Conservation (phyloP, 441 rosid species). For the Erodium trifolium region DNA sequence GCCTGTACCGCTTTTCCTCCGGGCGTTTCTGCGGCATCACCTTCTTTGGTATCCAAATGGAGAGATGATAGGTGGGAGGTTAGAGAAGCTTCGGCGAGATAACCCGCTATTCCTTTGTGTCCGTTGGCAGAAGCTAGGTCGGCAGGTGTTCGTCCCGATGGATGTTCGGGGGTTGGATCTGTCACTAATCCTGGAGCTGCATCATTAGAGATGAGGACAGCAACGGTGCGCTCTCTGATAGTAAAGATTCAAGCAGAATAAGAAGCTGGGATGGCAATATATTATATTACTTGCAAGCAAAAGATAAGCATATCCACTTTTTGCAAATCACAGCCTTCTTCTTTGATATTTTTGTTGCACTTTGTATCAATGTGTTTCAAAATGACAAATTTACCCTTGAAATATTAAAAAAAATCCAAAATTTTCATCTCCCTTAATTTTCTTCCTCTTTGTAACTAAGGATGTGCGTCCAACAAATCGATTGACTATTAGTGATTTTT, state of each 20-base stretch:
- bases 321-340: too few relatives aligned
- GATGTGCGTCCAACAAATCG: too few relatives aligned
- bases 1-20: conserved; percentile 40
- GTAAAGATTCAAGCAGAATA: conserved; percentile 20
- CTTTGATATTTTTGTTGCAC: too few relatives aligned
- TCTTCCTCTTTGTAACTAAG: too few relatives aligned
- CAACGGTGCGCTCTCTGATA: conserved; percentile 72
- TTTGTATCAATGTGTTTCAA: too few relatives aligned
- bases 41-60: conserved; percentile 43
- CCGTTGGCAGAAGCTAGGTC: conserved; percentile 79
- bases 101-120: conserved; percentile 90
- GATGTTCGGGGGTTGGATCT: conserved; percentile 67
- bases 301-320: background rate
- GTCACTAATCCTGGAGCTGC: conserved; percentile 80
- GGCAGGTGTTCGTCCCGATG: conserved; percentile 71
- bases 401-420: too few relatives aligned
- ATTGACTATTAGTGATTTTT: too few relatives aligned
- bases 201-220: conserved; percentile 62
- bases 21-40: conserved; percentile 22
- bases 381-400: too few relatives aligned
- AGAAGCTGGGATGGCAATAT: background rate
- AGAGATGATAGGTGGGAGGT: conserved; percentile 49
- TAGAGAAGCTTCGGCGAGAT: conserved; percentile 70
- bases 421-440: too few relatives aligned
- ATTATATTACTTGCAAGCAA: background rate